Evolutionary conservation across 805 yeast genomes (phyloP), one percentile per base, ranked within the genome.

Genomic region (Nakazawaea ishiwadae): DNA sequence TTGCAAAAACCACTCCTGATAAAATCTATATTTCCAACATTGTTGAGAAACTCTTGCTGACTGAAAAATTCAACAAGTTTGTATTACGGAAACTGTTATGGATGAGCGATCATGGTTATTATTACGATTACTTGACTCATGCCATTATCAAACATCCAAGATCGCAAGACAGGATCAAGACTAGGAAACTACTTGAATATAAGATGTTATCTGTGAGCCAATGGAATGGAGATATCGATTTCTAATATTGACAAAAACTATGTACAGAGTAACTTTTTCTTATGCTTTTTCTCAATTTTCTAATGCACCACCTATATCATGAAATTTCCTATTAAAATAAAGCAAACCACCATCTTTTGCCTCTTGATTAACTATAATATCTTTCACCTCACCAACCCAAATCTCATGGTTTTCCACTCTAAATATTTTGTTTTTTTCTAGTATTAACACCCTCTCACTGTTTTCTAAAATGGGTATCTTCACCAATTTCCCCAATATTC

Each of bases 341-440:
- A 84, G 52, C 33, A 84, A 56, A 0, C 91, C 91, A 12, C 90
- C 90, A 2, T 75, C 63, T 29, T 65, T 61, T 2, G 24, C 44
- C n/a, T 46, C 48, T 29, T 65, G 47, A 15, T 37, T 10, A 6
- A 46, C 37, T 10, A 73, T 48, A 3, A 84, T 74, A 31, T 83
- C 83, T 28, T 68, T 62, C 4, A 91, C 95, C 45, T 76, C 71
- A 3, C 87, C 96, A 4, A 89, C 77, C 93, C 96, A 87, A 3
- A 91, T 78, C 56, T 90, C 96, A 62, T 91, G 98, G 54, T 84
- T 88, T 46, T 84, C 89, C 1, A 88, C 81, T 9, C 58, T 57
- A 38, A 84, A 69, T 4, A 72, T 75, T 19, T 68, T 63, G 34
- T 59, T 64, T 40, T 73, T 75, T 41, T 73, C 66, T 56, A 93